phyloP scores from a whole-genome alignment of 129 eudicot genomes.

The Pittosporum tobira region DNA sequence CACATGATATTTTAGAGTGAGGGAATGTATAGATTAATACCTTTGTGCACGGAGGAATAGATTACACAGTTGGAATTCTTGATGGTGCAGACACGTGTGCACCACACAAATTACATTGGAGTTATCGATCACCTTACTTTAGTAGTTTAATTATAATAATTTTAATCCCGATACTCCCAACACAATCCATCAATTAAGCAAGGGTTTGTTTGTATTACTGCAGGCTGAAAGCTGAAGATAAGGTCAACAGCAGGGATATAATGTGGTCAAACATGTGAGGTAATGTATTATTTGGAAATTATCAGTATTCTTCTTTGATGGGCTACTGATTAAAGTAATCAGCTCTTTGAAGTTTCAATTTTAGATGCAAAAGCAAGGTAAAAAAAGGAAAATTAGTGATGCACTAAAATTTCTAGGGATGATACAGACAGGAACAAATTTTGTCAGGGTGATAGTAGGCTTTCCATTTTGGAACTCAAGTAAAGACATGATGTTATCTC shows the following conservation, averaged over 20 bases:
- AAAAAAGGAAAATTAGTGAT: no score
- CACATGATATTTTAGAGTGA: no score
- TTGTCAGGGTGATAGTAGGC: no score
- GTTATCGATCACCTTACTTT: not conserved
- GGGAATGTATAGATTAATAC: no score
- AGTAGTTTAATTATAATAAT: not conserved
- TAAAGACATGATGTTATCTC: no score
- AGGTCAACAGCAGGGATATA: not conserved
- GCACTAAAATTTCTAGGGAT: no score
- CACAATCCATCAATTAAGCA: not conserved
- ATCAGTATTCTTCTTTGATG: not conserved
- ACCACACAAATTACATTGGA: no score
- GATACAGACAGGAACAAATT: no score
- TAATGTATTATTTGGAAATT: not conserved
- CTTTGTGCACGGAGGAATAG: no score
- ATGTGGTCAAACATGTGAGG: not conserved
- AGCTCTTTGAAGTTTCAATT: not conserved
- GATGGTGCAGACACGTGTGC: no score
- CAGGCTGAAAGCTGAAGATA: not conserved
- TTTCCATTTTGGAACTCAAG: no score
- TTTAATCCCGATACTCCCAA: not conserved
- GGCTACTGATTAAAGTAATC: not conserved
- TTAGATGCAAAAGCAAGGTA: not conserved
- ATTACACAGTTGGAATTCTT: no score
- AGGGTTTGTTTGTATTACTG: not conserved